Base-by-base conservation (phyloP, 805 yeast species). In the Cyberlindnera meyerae region DNA sequence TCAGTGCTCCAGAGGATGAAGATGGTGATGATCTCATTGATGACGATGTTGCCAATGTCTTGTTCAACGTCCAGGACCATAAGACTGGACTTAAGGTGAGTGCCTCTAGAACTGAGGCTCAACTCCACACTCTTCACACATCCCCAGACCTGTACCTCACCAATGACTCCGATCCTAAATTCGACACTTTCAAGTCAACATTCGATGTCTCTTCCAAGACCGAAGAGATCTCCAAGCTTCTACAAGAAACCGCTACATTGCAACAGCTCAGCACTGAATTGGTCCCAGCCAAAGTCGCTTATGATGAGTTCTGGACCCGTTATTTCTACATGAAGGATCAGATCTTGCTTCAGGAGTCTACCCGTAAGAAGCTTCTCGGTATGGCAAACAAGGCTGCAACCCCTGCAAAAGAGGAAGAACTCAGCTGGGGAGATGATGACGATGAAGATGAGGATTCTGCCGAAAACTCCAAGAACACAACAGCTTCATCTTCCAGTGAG, bases 261-360 rank as follows among this genome's bases (percentile, higher is more conserved):
- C 37, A 40, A 18, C 61, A 61, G 22, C 58, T 83, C 27, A 75
- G 77, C 75, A 73, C 75, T 37, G 61, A 63, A 20, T 55, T 87
- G 7, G 95, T 88, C 2, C 95, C 95, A 0, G 72, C 68, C 7
- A 57, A 71, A 47, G 59, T 80, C 25, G 51, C 74, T 4, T 82
- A 79, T 49, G 63, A 70, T 18, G 65, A 65, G 31, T 89, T 89
- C 58, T 89, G 97, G 97, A 62, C 65, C 30, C 69, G 79, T 24
- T 88, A 85, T 60, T 82, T 76, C 59, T 66, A 62, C 69, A 70
- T 31, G 79, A 73, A 42, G 24, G 36, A 40, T n/a, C 34, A 34
- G 30, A 45, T 45, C 21, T 24, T 40, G 11, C 36, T 36, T 14
- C 45, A 48, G 95, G 87, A 50, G 63, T 65, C 50, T 70, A 77